Evolutionary conservation across 1,284 basidiomycete genomes (phyloP), one percentile per base, ranked within the genome.

Genomic region (Trichosporon faecale): DNA sequence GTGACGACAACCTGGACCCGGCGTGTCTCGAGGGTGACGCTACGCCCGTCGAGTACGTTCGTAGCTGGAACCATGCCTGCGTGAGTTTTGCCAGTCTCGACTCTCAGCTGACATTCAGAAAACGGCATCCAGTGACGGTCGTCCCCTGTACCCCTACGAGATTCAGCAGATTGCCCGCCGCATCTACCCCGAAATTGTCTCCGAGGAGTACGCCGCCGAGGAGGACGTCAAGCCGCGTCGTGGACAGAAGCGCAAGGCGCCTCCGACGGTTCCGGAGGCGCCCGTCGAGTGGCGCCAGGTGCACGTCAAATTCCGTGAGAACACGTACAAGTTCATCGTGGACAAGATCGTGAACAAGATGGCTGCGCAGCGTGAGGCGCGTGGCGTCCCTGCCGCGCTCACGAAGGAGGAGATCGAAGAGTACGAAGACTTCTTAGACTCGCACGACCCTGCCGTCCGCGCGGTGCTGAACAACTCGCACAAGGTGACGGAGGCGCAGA

Each of bases 1-100:
- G 97, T 61, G 95, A 98, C 78, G 97, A 99, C 81, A 96, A 94
- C 66, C 86, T 99, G 55, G 97, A 99, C 82, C 97, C 97, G 0
- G 95, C 95, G 46, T 96, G 94, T 79, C 86, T 96, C 37, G 96
- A 98, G 82, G 95, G 94, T 65, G 94, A 98, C 76, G 91, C 93
- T 16, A 91, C 92, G 72, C 97, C 97, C 0, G 89, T 99, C 71
- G 94, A 96, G 75, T 92, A 94, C 73, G 87, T 89, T 55, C 88
- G 97, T 68, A 90, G 93, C 33, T 95, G 96, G 91, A 89, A 85
- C 63, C 95, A 98, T 84, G 91, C 95, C 65, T 85, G 89, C 78
- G 95, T 95, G 78, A 80, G 89, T 84, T 27, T 27, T 5, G 21
- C 8, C 3, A 3, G 31, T 25, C 44, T 16, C 23, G 55, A 63